Percentiles rank a stretch among this genome's conserved stretches.
Evolutionary conservation across 73 alveolate genomes (phyloP).

Genomic region (Paramecium sonneborni): DNA sequence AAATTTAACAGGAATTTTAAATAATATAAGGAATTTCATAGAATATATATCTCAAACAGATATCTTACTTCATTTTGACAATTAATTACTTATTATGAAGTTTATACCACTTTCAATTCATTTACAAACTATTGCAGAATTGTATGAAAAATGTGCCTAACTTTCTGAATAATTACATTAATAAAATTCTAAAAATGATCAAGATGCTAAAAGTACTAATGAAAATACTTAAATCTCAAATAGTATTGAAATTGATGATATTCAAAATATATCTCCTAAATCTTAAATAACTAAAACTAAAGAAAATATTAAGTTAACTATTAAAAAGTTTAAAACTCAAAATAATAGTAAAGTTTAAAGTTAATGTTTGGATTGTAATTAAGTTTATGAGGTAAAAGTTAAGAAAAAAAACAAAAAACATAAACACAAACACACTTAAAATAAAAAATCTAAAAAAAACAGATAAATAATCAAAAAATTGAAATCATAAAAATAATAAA

Average conservation of each 20-base stretch:
- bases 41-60: background rate
- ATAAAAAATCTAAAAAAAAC: background rate
- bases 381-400: background rate
- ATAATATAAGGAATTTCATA: background rate
- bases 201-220: background rate
- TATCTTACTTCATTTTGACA: background rate
- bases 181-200: background rate
- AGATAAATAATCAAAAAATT: background rate
- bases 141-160: background rate
- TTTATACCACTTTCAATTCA: background rate
- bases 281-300: background rate
- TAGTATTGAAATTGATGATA: background rate
- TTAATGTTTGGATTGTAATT: background rate
- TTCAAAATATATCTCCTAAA: background rate
- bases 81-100: background rate
- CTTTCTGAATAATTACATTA: background rate
- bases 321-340: background rate
- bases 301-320: background rate
- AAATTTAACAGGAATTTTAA: background rate
- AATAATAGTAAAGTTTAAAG: background rate
- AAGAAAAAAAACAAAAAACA: background rate
- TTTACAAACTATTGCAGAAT: background rate
- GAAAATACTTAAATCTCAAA: background rate
- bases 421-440: background rate
- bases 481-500: background rate